Evolutionary conservation across 768 basidiomycete genomes (phyloP), one percentile per base, ranked within the genome.

Genomic region (Russula griseocarnosa): DNA sequence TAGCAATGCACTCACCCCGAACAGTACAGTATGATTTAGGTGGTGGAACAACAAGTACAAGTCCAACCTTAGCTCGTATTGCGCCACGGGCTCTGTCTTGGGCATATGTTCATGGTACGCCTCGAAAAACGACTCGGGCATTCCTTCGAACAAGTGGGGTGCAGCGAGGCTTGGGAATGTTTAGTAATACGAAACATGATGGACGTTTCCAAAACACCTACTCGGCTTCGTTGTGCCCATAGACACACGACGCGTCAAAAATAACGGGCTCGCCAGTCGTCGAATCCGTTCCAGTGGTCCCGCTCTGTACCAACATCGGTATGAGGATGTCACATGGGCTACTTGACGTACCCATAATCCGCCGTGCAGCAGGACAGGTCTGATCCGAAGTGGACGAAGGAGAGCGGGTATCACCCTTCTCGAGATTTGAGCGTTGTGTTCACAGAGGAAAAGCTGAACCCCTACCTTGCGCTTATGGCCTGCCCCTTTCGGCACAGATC

Each of bases 41-140:
- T 90, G 90, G 73, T 92, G 90, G 66, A 88, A 92, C 30, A 92
- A 74, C 72, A 90, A 83, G 67, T 92, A 92, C n/a, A 92, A 73
- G 56, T 87, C 82, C 36, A 74, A 79, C 38, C 90, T 81, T 42
- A 85, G 76, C 32, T 79, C 78, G 69, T 88, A 91, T 69, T 91
- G 81, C 4, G 81, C 79, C 4, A 78, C 78, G 6, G 90, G 90
- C 38, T 86, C 81, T 1, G 85, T 78, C 71, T 85, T 90, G 0
- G 86, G 85, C 32, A 79, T 75, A 67, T 84, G 63, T 53, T 82
- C 65, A 67, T 90, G 86, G 69, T 92, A 92, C 22, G 81, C 80
- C 28, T 76, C 73, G 70, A 83, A 89, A 74, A 92, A 92, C 0
- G 77, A 72, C 26, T 71, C 62, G 1, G 88, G 83, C 64, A 92